These are phyloP conservation scores for Salinomyces thailandicus DNA, from an alignment of 2,329 filamentous ascomycete genomes.

Conservation along the genomic window DNA sequence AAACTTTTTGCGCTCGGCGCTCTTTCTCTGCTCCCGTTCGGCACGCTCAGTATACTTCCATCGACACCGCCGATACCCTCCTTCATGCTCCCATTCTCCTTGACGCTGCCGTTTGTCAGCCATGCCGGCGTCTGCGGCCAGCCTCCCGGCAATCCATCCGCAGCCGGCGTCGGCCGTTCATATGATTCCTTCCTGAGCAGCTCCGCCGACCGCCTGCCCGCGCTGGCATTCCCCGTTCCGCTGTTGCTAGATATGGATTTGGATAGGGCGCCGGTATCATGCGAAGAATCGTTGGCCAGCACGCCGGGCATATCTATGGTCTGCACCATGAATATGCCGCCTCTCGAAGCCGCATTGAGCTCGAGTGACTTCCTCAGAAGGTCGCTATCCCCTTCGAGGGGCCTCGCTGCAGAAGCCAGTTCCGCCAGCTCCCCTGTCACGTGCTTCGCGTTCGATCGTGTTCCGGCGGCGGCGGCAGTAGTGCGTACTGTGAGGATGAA, in stretches of 20 bases:
- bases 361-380: slow-evolving; percentile 22
- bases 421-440: slow-evolving; percentile 18
- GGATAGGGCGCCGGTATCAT: slow-evolving; percentile 18
- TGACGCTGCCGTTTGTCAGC: slow-evolving; percentile 22
- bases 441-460: too few relatives aligned
- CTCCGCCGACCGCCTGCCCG: slow-evolving; percentile 6
- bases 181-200: slow-evolving; percentile 3
- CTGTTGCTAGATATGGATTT: slow-evolving; percentile 16
- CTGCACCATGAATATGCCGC: slow-evolving; percentile 33
- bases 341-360: slow-evolving; percentile 20
- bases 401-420: slow-evolving; percentile 12
- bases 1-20: slow-evolving; percentile 20
- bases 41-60: slow-evolving; percentile 20
- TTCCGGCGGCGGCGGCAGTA: too few relatives aligned
- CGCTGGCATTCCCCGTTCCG: slow-evolving; percentile 3
- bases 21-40: slow-evolving; percentile 16
- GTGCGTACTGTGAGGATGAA: too few relatives aligned
- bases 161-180: slow-evolving; percentile 11
- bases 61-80: slow-evolving; percentile 21
- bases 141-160: slow-evolving; percentile 17
- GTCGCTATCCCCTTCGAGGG: slow-evolving; percentile 19
- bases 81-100: slow-evolving; percentile 28
- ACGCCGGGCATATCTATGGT: slow-evolving; percentile 42
- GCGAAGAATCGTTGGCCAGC: slow-evolving; percentile 13
- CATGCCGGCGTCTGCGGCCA: slow-evolving; percentile 18